These are phyloP conservation scores for Thraustochytrium striatum DNA, from an alignment of 352 stramenopile genomes.

Conservation along the genomic window DNA sequence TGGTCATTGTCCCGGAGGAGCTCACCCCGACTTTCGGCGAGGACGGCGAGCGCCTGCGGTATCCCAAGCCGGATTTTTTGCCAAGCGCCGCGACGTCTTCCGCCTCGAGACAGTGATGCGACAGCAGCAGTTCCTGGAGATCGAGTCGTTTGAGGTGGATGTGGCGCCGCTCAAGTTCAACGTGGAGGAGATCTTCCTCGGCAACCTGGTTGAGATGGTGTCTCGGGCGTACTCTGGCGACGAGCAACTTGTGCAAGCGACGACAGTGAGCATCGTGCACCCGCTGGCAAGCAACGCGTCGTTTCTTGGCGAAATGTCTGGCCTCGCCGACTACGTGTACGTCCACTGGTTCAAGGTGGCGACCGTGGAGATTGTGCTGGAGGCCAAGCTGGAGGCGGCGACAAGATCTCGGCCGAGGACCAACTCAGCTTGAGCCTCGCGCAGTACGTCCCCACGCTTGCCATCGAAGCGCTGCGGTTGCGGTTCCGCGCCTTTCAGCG, in stretches of 20 bases:
- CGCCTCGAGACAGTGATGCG: slow-evolving; percentile 1
- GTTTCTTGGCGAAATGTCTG: slow-evolving; percentile 21
- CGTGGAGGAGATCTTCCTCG: slow-evolving; percentile 34
- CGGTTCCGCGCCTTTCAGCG: slow-evolving; percentile 5
- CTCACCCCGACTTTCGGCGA: background rate
- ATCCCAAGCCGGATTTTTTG: background rate
- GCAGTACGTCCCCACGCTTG: slow-evolving; percentile 21
- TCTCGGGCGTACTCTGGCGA: background rate
- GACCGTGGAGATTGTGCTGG: slow-evolving; percentile 4
- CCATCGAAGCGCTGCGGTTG: slow-evolving; percentile 17
- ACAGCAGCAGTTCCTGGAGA: slow-evolving; percentile 29
- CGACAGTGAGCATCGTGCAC: background rate
- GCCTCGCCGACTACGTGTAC: slow-evolving; percentile 44
- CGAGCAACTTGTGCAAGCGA: background rate
- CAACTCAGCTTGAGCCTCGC: background rate
- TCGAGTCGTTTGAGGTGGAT: slow-evolving; percentile 32
- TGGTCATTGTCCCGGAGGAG: slow-evolving; percentile 8
- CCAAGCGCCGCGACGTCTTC: background rate
- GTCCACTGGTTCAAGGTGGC: slow-evolving; percentile 35
- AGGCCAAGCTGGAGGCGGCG: slow-evolving; percentile 6
- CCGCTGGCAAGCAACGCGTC: slow-evolving; percentile 4
- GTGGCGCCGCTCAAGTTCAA: background rate
- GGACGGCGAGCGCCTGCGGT: background rate
- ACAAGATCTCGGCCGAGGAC: slow-evolving; percentile 24
- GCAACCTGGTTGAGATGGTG: background rate